Percentiles rank a stretch among this genome's conserved stretches.
Conservation (phyloP, 768 basidiomycete genomes). For the Boletus pseudopeckii region DNA sequence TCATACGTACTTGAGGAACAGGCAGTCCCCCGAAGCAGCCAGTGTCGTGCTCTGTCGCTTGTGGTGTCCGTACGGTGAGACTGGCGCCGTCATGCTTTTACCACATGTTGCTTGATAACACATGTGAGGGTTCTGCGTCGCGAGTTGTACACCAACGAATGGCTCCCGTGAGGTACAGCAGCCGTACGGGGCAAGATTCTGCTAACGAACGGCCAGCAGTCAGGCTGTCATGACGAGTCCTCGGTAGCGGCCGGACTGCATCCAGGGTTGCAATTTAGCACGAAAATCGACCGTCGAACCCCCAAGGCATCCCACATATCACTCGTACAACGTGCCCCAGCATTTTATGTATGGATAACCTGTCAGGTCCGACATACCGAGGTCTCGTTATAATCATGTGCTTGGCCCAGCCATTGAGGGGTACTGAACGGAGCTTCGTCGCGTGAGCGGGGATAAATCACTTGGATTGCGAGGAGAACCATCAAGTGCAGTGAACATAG, state of each 20-base stretch:
- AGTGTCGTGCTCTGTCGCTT: conserved; percentile 8
- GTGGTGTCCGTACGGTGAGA: background rate
- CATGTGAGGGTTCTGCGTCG: too few species aligned
- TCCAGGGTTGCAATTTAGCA: background rate
- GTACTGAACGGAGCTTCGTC: background rate
- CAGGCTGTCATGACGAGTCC: too few species aligned
- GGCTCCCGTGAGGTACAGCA: too few species aligned
- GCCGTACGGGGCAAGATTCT: too few species aligned
- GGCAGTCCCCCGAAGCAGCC: conserved; percentile 30
- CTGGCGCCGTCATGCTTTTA: conserved; percentile 1
- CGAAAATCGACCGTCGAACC: background rate
- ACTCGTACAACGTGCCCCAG: too few species aligned
- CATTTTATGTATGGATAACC: too few species aligned
- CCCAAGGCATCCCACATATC: too few species aligned
- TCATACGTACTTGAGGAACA: conserved; percentile 21
- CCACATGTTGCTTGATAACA: conserved; percentile 12
- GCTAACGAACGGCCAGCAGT: too few species aligned
- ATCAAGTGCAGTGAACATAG: conserved; percentile 22
- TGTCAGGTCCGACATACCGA: background rate
- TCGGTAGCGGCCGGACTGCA: conserved; percentile 5
- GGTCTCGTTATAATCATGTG: background rate
- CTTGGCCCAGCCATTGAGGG: background rate
- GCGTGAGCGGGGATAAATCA: conserved; percentile 30
- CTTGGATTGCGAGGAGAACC: conserved; percentile 20
- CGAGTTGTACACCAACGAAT: too few species aligned